These are phyloP conservation scores for Globisporangium recalcitrans DNA, from an alignment of 352 stramenopile species.

Conservation along the genomic window DNA sequence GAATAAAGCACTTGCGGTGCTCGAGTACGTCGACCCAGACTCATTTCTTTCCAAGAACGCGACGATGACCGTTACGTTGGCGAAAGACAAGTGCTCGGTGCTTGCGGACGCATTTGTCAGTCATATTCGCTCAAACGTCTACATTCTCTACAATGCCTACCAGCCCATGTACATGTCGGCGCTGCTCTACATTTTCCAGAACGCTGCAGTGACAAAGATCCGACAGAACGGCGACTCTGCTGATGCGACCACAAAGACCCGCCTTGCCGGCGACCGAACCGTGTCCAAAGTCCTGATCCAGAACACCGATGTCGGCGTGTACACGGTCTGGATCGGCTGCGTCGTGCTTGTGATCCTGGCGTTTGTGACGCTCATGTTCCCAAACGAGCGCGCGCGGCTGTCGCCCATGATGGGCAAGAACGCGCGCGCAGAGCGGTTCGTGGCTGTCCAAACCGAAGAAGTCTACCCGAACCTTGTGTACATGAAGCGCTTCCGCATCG, in stretches of 20 bases:
- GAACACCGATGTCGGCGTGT: slow-evolving; percentile 54
- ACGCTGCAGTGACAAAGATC: slow-evolving; percentile 30
- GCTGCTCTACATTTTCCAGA: slow-evolving; percentile 51
- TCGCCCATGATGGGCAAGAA: slow-evolving; percentile 43
- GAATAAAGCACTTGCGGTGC: slow-evolving; percentile 1
- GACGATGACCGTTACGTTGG: background rate
- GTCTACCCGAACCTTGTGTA: slow-evolving; percentile 73
- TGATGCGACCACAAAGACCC: background rate
- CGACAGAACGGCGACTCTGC: background rate
- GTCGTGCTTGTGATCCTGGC: slow-evolving; percentile 29
- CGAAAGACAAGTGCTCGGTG: slow-evolving; percentile 10
- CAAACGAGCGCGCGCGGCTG: slow-evolving; percentile 49
- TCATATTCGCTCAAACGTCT: slow-evolving; percentile 28
- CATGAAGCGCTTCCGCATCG: slow-evolving; percentile 73
- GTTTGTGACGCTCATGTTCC: slow-evolving; percentile 38
- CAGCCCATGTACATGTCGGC: slow-evolving; percentile 37
- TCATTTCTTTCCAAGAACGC: background rate
- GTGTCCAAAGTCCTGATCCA: slow-evolving; percentile 41
- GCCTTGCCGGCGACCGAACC: slow-evolving; percentile 16
- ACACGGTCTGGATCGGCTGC: slow-evolving; percentile 29
- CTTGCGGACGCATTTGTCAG: slow-evolving; percentile 31
- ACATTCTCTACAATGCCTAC: slow-evolving; percentile 17
- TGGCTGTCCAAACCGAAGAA: slow-evolving; percentile 65
- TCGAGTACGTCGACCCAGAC: slow-evolving; percentile 3
- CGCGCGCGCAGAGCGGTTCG: slow-evolving; percentile 53